Conservation (phyloP, 1,284 basidiomycete species). For the Trichosporon sp. region DNA sequence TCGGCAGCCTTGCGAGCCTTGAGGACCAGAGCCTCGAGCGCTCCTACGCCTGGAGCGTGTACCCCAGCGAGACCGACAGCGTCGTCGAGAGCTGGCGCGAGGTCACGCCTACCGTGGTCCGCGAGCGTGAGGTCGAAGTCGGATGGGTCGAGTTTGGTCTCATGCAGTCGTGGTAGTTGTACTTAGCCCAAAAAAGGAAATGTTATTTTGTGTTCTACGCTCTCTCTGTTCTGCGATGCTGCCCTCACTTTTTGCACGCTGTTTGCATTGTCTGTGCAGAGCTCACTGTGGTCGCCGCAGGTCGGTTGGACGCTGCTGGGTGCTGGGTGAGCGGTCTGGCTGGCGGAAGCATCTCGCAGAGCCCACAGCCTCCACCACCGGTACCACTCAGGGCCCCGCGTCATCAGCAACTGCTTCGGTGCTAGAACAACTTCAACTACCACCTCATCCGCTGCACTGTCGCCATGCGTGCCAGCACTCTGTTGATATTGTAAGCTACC, state of each 20-base stretch:
- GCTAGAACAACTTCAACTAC: neutral
- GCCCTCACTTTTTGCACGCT: neutral
- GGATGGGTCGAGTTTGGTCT: conserved; percentile 9
- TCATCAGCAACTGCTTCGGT: neutral
- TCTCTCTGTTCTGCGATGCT: neutral
- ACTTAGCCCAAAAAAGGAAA: neutral
- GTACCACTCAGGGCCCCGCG: neutral
- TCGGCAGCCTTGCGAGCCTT: neutral
- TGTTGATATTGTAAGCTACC: neutral
- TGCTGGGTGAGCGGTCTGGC: neutral
- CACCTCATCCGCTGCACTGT: neutral
- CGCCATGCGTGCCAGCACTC: neutral
- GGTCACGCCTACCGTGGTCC: neutral
- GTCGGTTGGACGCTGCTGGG: too few relatives aligned
- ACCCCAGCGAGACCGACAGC: neutral
- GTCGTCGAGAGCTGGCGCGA: conserved; percentile 5
- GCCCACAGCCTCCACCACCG: neutral
- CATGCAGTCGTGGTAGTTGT: conserved; percentile 10
- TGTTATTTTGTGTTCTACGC: neutral
- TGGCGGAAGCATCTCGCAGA: neutral
- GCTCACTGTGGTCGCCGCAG: neutral
- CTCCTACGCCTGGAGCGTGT: neutral
- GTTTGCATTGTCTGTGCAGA: neutral
- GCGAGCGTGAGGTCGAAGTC: neutral
- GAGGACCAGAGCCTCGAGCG: conserved; percentile 2